These are phyloP conservation scores for Talaromyces piceae DNA, from an alignment of 2,329 filamentous ascomycete species.

Conservation along the genomic window DNA sequence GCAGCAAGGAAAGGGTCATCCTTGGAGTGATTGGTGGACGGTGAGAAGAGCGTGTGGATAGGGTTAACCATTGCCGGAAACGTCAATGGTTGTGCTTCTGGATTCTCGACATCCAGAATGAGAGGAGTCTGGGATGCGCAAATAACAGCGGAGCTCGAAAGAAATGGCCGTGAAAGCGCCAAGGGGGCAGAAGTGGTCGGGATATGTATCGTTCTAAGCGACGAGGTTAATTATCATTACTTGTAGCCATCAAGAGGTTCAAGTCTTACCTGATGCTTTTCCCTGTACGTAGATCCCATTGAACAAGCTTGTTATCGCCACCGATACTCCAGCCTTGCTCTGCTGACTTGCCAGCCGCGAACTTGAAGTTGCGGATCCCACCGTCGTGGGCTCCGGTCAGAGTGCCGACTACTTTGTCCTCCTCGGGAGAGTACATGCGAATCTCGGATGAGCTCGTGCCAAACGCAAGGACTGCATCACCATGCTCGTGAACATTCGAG, in stretches of 20 bases:
- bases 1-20: slow-evolving; percentile 40
- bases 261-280: slow-evolving; percentile 36
- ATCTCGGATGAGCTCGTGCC: slow-evolving; percentile 44
- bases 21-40: slow-evolving; percentile 26
- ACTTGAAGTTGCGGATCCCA: slow-evolving; percentile 45
- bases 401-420: slow-evolving; percentile 40
- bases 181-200: slow-evolving; percentile 33
- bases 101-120: slow-evolving; percentile 36
- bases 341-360: slow-evolving; percentile 32
- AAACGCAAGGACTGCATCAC: slow-evolving; percentile 42
- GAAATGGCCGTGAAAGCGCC: slow-evolving; percentile 35
- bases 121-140: slow-evolving; percentile 46
- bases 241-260: not conserved
- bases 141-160: slow-evolving; percentile 37
- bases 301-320: slow-evolving; percentile 45
- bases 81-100: slow-evolving; percentile 30
- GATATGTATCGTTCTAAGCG: slow-evolving; percentile 35
- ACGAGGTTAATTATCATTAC: slow-evolving; percentile 4
- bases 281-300: slow-evolving; percentile 44
- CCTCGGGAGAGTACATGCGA: slow-evolving; percentile 42
- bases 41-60: slow-evolving; percentile 42
- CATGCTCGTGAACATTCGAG: slow-evolving; percentile 34
- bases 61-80: slow-evolving; percentile 45
- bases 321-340: slow-evolving; percentile 48
- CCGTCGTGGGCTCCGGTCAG: slow-evolving; percentile 41